Evolutionary conservation across 1,284 basidiomycete species (phyloP).

Genomic region (Trametes hirsuta): DNA sequence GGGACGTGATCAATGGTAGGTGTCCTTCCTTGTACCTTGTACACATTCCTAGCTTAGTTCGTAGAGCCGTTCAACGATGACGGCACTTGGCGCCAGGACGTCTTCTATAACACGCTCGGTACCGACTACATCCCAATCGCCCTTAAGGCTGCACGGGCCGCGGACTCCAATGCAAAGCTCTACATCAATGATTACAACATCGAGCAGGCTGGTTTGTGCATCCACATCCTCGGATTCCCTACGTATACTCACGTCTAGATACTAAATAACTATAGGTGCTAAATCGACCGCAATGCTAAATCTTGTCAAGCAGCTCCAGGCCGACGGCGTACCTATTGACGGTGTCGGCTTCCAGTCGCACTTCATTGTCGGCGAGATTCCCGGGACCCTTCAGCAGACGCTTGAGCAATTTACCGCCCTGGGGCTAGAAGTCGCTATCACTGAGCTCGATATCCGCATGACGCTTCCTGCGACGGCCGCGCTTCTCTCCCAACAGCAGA

Average conservation of each 20-base stretch:
- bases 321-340: constrained; percentile 48
- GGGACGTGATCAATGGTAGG: constrained; percentile 46
- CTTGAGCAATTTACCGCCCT: constrained; percentile 50
- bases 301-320: constrained; percentile 47
- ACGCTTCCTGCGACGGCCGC: constrained; percentile 49
- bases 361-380: constrained; percentile 52
- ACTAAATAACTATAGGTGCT: constrained; percentile 29
- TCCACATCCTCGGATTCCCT: no score
- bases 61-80: constrained; percentile 61
- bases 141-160: constrained; percentile 47
- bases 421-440: constrained; percentile 58
- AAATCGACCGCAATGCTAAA: constrained; percentile 51
- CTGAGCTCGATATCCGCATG: constrained; percentile 59
- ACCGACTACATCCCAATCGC: constrained; percentile 47
- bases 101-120: constrained; percentile 54
- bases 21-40: neutral
- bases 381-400: constrained; percentile 42
- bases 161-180: constrained; percentile 46
- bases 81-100: constrained; percentile 50
- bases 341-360: constrained; percentile 56
- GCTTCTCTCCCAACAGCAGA: constrained; percentile 50
- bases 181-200: constrained; percentile 61
- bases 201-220: constrained; percentile 24
- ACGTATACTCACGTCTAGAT: no score
- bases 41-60: neutral